Conservation (phyloP, 2,329 filamentous ascomycete genomes). For the Pleoardoris graminearum region DNA sequence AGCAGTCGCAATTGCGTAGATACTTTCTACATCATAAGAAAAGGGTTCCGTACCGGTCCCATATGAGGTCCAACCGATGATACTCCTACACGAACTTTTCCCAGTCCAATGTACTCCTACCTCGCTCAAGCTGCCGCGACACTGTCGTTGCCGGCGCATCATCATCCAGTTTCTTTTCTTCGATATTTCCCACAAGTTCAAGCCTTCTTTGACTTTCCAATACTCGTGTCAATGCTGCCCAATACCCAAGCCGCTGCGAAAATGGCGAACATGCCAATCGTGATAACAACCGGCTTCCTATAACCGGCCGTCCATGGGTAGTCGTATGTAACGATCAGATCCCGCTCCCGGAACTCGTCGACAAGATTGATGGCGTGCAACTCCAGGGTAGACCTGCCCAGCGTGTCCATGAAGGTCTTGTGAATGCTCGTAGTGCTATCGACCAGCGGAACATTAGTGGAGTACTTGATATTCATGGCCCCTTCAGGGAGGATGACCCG, state of each 20-base stretch:
- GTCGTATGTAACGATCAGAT: slow-evolving; percentile 86
- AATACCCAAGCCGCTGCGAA: slow-evolving; percentile 76
- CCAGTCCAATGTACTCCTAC: no score
- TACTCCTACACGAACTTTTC: no score
- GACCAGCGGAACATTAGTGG: slow-evolving; percentile 72
- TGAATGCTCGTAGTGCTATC: slow-evolving; percentile 66
- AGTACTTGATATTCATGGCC: slow-evolving; percentile 79
- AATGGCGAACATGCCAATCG: slow-evolving; percentile 70
- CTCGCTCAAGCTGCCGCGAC: no score
- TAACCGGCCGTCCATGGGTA: slow-evolving; percentile 74
- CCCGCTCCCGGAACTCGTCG: slow-evolving; percentile 83
- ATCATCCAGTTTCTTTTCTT: no score
- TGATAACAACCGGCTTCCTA: slow-evolving; percentile 84
- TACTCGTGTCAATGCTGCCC: slow-evolving; percentile 79
- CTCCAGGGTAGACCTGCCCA: slow-evolving; percentile 80
- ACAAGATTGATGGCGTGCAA: slow-evolving; percentile 84
- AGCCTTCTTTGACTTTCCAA: slow-evolving; percentile 60
- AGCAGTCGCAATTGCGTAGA: no score
- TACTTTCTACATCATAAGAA: no score
- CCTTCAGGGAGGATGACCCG: slow-evolving; percentile 90
- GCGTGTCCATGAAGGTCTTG: slow-evolving; percentile 90
- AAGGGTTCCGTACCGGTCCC: no score
- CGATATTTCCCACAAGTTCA: slow-evolving; percentile 12
- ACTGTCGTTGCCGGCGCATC: no score
- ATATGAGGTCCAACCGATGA: no score